Percentiles rank a stretch among this genome's conserved stretches.
These are phyloP conservation scores for Lachancea cidri DNA, from an alignment of 805 yeast genomes.

Conservation along the genomic window DNA sequence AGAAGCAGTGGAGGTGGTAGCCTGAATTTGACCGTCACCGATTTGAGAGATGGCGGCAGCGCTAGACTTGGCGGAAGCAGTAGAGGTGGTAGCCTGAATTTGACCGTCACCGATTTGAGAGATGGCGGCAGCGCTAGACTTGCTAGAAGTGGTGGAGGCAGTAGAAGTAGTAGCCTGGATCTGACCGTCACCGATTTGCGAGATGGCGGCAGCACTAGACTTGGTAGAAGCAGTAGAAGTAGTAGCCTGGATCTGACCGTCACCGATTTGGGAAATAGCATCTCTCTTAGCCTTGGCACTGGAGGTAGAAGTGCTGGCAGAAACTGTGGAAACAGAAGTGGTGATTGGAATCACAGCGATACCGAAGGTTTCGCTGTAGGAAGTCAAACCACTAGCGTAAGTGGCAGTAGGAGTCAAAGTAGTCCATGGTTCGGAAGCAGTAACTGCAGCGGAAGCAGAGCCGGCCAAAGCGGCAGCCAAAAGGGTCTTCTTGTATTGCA, in stretches of 20 bases:
- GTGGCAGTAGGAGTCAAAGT: conserved; percentile 39
- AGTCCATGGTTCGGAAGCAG: conserved; percentile 36
- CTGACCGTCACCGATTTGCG: conserved; percentile 30
- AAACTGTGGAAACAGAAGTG: conserved; percentile 34
- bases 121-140: conserved; percentile 24
- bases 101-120: conserved; percentile 42
- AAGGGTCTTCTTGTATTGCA: conserved; percentile 16
- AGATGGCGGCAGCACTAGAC: conserved; percentile 34
- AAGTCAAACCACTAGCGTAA: conserved; percentile 35
- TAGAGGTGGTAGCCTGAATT: conserved; percentile 31
- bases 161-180: conserved; percentile 36
- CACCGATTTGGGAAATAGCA: conserved; percentile 37
- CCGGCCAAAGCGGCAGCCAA: conserved; percentile 29
- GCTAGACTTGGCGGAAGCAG: conserved; percentile 22
- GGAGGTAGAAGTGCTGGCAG: conserved; percentile 19
- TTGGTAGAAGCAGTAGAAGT: conserved; percentile 33
- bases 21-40: conserved; percentile 40
- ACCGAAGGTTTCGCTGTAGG: conserved; percentile 37
- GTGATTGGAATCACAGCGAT: conserved; percentile 38
- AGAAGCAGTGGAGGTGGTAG: conserved; percentile 25
- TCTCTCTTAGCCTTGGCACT: conserved; percentile 33
- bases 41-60: conserved; percentile 35
- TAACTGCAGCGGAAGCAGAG: conserved; percentile 24
- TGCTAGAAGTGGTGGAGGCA: conserved; percentile 29
- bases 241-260: conserved; percentile 39